Base-by-base conservation (phyloP, 192 early-diverging fungal genomes). In the Blastocladiella britannica region DNA sequence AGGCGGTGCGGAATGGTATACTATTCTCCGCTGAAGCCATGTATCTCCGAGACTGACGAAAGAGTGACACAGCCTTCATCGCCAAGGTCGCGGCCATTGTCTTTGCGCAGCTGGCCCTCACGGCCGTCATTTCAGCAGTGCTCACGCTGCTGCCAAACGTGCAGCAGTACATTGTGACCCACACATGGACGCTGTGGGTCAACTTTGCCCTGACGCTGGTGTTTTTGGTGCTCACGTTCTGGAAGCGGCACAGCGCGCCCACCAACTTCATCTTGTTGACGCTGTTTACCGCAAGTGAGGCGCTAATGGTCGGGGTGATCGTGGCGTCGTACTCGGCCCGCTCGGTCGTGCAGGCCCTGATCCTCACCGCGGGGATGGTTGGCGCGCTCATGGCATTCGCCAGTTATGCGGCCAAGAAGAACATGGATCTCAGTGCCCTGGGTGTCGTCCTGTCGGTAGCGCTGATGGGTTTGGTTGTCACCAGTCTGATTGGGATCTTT, bases 281-380 rank as follows among this genome's bases (percentile, higher is more conserved):
- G 0, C 58, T 60, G 20, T 88, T 88, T 55, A 86, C 84, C 4
- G 29, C 81, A 4, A 55, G 66, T 24, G 72, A 74, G 61, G 69
- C 72, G 3, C 76, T 75, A 51, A 58, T 67, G 24, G 60, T 82
- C 26, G 77, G 72, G 29, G 67, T 71, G 24, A 67, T 66, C 54
- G 80, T 86, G 8, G 78, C 81, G 8, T 81, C 82, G 58, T 82
- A 79, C 65, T 70, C 81, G 7, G 61, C 72, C 22, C 47, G 58
- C 1, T 54, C 80, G 28, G 86, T 88, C n/a, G 65, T 84, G 20
- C 86, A 87, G 62, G 86, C 84, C 0, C 68, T 83, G 53, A 69
- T 82, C 15, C 74, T 88, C 31, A 87, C 83, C 9, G 72, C 81
- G 26, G 73, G 78, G 7, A 59, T 88, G 37, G 87, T 88, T 64